phyloP scores from a whole-genome alignment of 1,284 basidiomycete genomes.

The Heliocybe sulcata region DNA sequence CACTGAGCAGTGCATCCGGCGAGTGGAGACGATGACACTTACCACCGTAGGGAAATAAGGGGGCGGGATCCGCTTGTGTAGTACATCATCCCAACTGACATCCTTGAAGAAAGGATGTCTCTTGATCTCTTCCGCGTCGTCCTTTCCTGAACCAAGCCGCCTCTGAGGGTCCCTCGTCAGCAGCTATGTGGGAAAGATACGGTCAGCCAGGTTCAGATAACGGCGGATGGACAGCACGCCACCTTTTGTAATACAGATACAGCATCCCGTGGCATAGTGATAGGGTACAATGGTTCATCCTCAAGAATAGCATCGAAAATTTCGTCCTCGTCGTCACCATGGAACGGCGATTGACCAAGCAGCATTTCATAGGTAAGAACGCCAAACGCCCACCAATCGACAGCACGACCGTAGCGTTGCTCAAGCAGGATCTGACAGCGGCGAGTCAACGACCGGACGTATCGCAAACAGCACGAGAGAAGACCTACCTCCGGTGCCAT shows the following conservation, averaged over 20 bases:
- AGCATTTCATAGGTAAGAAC: conserved; percentile 99
- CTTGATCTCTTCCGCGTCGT: conserved; percentile 97
- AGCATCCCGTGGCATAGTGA: conserved; percentile 99
- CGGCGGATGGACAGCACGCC: conserved; percentile 9
- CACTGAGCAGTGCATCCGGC: conserved; percentile 9
- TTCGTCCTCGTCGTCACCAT: conserved; percentile 99
- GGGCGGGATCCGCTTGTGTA: conserved; percentile 94
- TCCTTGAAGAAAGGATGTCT: conserved; percentile 98
- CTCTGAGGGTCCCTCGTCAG: conserved; percentile 90
- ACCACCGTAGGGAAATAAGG: conserved; percentile 97
- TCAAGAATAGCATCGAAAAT: conserved; percentile 99
- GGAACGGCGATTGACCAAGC: conserved; percentile 97
- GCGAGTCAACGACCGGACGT: conserved; percentile 4
- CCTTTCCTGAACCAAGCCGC: conserved; percentile 90
- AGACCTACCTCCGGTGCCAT: conserved; percentile 95
- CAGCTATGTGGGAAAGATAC: conserved; percentile 43
- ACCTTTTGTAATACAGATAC: conserved; percentile 95
- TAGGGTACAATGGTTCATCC: conserved; percentile 97
- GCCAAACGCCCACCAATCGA: conserved; percentile 99
- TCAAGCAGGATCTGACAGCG: conserved; percentile 89
- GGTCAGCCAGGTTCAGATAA: conserved; percentile 9
- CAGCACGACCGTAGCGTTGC: conserved; percentile 96
- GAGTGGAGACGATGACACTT: conserved; percentile 22
- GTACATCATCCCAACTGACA: conserved; percentile 92
- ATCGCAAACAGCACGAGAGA: background rate